Conservation (phyloP, 768 basidiomycete species). For the Mrakia frigida region DNA sequence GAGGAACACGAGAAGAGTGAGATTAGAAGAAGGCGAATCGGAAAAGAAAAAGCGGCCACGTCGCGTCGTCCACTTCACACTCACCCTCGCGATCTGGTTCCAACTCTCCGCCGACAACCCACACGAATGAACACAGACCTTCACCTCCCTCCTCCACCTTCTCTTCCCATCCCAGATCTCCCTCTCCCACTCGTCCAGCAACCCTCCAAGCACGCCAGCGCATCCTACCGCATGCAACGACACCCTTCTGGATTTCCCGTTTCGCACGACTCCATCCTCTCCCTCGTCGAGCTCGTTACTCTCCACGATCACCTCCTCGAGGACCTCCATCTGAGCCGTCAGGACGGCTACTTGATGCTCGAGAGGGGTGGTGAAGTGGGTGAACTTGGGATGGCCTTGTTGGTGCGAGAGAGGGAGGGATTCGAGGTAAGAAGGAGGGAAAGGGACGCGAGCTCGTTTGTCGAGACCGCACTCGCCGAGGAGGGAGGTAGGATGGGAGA, state of each 20-base stretch:
- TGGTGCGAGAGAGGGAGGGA: not conserved
- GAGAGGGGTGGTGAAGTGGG: conserved; percentile 52
- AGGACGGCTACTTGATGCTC: conserved; percentile 75
- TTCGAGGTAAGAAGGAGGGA: not conserved
- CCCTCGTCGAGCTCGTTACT: not conserved
- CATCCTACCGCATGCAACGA: conserved; percentile 73
- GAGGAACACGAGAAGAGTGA: conserved; percentile 46
- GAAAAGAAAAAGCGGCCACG: not conserved
- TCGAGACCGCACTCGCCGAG: conserved; percentile 93
- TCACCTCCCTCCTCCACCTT: conserved; percentile 60
- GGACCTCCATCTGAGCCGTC: conserved; percentile 72
- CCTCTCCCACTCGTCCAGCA: conserved; percentile 58
- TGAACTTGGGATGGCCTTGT: not conserved
- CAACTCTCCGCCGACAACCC: conserved; percentile 73
- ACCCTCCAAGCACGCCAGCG: conserved; percentile 57
- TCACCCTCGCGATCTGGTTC: conserved; percentile 64
- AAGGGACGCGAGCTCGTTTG: conserved; percentile 30
- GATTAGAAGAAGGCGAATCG: not conserved
- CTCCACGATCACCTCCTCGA: conserved; percentile 47
- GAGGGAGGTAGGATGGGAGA: conserved; percentile 64
- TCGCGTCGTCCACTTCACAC: not conserved
- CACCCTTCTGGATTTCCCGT: conserved; percentile 55
- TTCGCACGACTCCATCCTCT: conserved; percentile 47
- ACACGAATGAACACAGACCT: conserved; percentile 85
- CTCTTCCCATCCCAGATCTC: conserved; percentile 39